Conservation (phyloP, 2,329 filamentous ascomycete species). For the Hawksworthiomyces lignivorus region DNA sequence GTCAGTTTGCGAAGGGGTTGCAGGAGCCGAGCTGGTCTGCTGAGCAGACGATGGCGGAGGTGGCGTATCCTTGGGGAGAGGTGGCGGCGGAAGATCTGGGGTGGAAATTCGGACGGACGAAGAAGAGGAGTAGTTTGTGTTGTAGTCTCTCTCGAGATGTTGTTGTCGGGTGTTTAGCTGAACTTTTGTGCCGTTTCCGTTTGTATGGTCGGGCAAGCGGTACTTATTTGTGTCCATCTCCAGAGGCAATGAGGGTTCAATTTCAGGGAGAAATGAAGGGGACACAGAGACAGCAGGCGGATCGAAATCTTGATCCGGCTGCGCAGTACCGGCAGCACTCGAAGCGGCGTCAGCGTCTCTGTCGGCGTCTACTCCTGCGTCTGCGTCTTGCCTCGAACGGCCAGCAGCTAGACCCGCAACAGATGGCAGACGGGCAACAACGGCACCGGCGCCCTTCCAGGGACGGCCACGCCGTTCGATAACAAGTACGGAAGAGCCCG, state of each 20-base stretch:
- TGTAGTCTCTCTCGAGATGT: conserved; percentile 44
- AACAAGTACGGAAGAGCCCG: conserved; percentile 40
- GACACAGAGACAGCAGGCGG: too few relatives aligned
- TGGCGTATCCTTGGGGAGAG: conserved; percentile 46
- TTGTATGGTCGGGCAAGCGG: conserved; percentile 61
- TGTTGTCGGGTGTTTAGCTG: conserved; percentile 50
- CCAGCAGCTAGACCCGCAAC: conserved; percentile 20
- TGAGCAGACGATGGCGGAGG: conserved; percentile 23
- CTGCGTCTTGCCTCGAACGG: conserved; percentile 7
- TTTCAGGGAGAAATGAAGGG: conserved; percentile 45
- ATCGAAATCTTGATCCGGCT: too few relatives aligned
- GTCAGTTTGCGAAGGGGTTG: conserved; percentile 26
- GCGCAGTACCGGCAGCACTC: too few relatives aligned
- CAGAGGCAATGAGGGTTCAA: conserved; percentile 39
- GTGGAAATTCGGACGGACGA: neutral
- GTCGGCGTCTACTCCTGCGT: conserved; percentile 6
- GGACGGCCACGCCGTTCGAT: conserved; percentile 61
- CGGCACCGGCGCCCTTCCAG: conserved; percentile 60
- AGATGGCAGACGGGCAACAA: conserved; percentile 44
- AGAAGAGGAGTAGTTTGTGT: neutral
- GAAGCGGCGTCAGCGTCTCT: conserved; percentile 22
- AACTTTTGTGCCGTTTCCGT: conserved; percentile 59
- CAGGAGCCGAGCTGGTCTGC: conserved; percentile 13
- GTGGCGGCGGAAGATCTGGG: conserved; percentile 30
- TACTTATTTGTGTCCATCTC: conserved; percentile 70